These are phyloP conservation scores for Candida rishiriensis DNA, from an alignment of 805 yeast genomes.

Conservation along the genomic window DNA sequence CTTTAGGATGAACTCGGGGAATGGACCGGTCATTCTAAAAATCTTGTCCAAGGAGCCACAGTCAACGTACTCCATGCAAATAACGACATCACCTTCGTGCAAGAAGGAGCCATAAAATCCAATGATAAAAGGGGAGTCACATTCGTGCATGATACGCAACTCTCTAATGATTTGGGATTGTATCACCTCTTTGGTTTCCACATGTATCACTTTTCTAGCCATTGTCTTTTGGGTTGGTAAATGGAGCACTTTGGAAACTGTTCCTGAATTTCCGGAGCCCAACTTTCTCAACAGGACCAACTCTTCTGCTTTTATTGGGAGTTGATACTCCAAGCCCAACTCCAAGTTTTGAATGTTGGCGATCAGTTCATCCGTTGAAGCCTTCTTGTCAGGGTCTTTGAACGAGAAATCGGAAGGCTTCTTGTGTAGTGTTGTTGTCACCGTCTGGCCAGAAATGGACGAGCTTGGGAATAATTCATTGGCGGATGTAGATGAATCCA, in stretches of 20 bases:
- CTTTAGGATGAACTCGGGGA: conserved; percentile 65
- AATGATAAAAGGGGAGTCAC: conserved; percentile 77
- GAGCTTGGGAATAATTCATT: background rate
- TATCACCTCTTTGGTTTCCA: conserved; percentile 75
- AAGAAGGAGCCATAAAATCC: conserved; percentile 90
- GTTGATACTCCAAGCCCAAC: conserved; percentile 49
- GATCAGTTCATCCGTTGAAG: conserved; percentile 34
- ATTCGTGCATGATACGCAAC: conserved; percentile 84
- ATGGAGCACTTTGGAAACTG: conserved; percentile 84
- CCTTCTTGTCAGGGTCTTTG: conserved; percentile 28
- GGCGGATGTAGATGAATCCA: conserved; percentile 1
- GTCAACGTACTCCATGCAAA: conserved; percentile 95
- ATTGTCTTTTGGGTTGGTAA: conserved; percentile 81
- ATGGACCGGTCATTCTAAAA: conserved; percentile 52
- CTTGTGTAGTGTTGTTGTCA: conserved; percentile 13
- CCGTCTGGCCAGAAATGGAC: background rate
- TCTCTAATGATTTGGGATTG: conserved; percentile 86
- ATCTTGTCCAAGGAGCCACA: conserved; percentile 89
- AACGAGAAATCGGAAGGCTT: conserved; percentile 12
- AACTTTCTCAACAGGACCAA: conserved; percentile 68
- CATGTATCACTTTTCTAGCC: conserved; percentile 86
- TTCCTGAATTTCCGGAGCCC: conserved; percentile 94
- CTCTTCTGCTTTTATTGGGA: conserved; percentile 57
- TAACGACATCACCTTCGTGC: conserved; percentile 68
- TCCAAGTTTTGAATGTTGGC: conserved; percentile 45